Conservation (phyloP, 2,329 filamentous ascomycete genomes). For the Apiospora kogelbergensis region DNA sequence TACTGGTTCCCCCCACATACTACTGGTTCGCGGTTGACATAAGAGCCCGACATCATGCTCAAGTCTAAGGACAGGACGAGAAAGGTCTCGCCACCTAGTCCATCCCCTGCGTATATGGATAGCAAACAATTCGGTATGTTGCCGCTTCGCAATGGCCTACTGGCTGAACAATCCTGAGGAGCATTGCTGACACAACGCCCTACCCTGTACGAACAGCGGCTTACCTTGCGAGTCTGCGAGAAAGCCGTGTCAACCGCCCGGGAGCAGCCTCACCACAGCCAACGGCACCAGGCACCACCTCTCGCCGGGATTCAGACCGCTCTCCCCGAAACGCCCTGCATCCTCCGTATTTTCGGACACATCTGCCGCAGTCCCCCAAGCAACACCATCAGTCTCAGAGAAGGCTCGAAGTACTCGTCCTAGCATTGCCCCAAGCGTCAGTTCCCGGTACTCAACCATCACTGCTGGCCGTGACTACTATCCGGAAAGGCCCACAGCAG, state of each 20-base stretch:
- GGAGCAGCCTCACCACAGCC: conserved; percentile 69
- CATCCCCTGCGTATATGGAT: conserved; percentile 64
- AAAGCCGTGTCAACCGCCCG: conserved; percentile 65
- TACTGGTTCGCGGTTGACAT: background rate
- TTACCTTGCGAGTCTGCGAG: conserved; percentile 71
- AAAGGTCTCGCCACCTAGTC: conserved; percentile 44
- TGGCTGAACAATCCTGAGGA: conserved; percentile 14
- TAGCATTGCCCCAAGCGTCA: conserved; percentile 46
- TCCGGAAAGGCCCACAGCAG: conserved; percentile 37
- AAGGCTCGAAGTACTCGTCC: conserved; percentile 32
- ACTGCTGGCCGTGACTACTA: conserved; percentile 55
- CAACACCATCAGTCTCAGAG: conserved; percentile 12
- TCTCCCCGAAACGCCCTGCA: conserved; percentile 25
- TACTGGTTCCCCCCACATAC: background rate
- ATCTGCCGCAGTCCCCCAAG: conserved; percentile 30
- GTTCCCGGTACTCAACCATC: conserved; percentile 50
- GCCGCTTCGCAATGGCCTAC: conserved; percentile 13
- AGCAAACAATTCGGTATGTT: conserved; percentile 65
- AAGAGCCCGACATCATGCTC: conserved; percentile 18
- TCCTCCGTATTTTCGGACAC: conserved; percentile 30
- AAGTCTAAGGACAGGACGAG: conserved; percentile 27
- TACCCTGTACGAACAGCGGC: conserved; percentile 47
- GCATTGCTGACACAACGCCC: conserved; percentile 12
- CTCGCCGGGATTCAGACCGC: conserved; percentile 31
- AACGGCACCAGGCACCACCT: conserved; percentile 25